Conservation (phyloP, 169 alveolate genomes). For the Cardiosporidium cionae region DNA sequence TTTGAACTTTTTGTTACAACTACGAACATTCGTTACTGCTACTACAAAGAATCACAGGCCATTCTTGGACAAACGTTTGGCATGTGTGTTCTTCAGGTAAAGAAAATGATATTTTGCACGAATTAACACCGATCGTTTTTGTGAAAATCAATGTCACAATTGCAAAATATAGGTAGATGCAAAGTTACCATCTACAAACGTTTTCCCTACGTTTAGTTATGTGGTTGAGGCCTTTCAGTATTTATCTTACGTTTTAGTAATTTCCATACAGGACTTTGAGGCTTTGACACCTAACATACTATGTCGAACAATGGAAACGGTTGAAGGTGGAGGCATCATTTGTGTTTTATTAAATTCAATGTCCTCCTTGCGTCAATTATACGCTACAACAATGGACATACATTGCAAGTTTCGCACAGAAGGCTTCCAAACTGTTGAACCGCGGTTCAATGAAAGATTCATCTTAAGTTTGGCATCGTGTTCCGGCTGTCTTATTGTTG, state of each 20-base stretch:
- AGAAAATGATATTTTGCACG: too few relatives aligned
- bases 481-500: conserved; percentile 78
- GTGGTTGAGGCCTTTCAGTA: conserved; percentile 52
- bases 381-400: conserved; percentile 86
- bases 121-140: too few relatives aligned
- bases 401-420: conserved; percentile 76
- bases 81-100: conserved; percentile 81
- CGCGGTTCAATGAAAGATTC: conserved; percentile 91
- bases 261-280: conserved; percentile 85
- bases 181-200: neutral
- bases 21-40: conserved; percentile 92
- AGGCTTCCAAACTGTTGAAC: conserved; percentile 55
- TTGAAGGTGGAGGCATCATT: conserved; percentile 96
- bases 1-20: conserved; percentile 89
- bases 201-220: neutral
- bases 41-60: conserved; percentile 91
- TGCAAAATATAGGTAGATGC: neutral
- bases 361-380: conserved; percentile 72
- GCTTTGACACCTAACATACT: conserved; percentile 98
- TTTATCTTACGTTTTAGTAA: conserved; percentile 41
- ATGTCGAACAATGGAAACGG: conserved; percentile 98
- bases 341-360: conserved; percentile 54
- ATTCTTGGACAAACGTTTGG: conserved; percentile 92
- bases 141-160: too few relatives aligned
- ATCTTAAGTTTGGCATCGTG: conserved; percentile 54